Evolutionary conservation across 2,329 filamentous ascomycete genomes (phyloP), one percentile per base, ranked within the genome.

Genomic region (Sclerotiophoma versabilis): DNA sequence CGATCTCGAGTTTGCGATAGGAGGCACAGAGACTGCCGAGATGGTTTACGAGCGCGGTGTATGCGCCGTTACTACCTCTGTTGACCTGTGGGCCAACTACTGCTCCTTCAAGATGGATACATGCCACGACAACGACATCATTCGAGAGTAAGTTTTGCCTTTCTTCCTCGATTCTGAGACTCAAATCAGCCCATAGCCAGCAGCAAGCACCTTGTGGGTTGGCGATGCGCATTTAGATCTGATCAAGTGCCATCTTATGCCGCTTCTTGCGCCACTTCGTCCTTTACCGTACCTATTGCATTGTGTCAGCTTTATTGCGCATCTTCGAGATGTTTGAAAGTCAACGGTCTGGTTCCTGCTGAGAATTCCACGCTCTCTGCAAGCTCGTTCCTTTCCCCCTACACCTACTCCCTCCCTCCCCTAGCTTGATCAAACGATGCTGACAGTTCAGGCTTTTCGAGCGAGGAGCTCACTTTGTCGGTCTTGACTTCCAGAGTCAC

Each of bases 91-190:
- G 95, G 90, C 92, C 47, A 93, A 96, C 70, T 99, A 97, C 80
- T 98, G 93, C 81, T 86, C 88, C 70, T 98, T 98, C 86, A 98
- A 98, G 77, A 92, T 95, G 80, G 92, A 98, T 75, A 98, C 95
- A 53, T 95, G 91, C 66, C 95, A 99, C 79, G 92, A 96, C 74
- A 85, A 91, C 69, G 91, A 96, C 75, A 84, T 96, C 77, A 96
- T 97, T 81, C 89, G 95, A 96, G 95, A 98, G 95, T 99, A 96
- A 98, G 95, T 98, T 43, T 47, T 57, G 41, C 63, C 64, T 69
- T 65, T 66, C 60, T 59, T 68, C 61, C 61, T 58, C 54, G 50
- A 57, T 59, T 60, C 61, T 59, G 50, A 58, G 55, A 62, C 64
- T 68, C 65, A 69, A 66, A 58, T 53, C 63, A 61, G 64, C 55